phyloP scores from a whole-genome alignment of 257 asterid species.

The Penstemon barbatus region DNA sequence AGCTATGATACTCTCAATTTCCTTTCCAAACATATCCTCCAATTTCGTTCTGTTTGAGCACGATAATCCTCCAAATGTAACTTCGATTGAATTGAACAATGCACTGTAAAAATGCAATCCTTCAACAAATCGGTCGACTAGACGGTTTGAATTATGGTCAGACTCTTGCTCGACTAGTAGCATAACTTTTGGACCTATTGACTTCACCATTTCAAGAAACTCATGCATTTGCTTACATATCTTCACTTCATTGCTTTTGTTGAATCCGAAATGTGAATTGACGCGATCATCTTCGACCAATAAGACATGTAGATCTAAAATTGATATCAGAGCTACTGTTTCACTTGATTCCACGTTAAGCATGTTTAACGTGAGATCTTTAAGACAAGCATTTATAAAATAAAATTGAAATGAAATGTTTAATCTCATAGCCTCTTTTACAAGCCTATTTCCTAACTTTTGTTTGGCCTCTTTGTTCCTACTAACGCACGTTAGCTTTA shows the following conservation, averaged over 20 bases:
- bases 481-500: constrained; percentile 45
- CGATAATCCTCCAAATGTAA: constrained; percentile 32
- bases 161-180: constrained; percentile 57
- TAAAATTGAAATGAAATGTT: constrained; percentile 41
- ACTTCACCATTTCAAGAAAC: constrained; percentile 40
- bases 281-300: constrained; percentile 50
- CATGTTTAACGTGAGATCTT: constrained; percentile 42
- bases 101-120: constrained; percentile 59
- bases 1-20: constrained; percentile 57
- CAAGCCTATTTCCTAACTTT: constrained; percentile 29
- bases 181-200: constrained; percentile 38
- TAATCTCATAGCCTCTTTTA: constrained; percentile 46
- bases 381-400: constrained; percentile 29
- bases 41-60: constrained; percentile 36
- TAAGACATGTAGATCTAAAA: constrained; percentile 43
- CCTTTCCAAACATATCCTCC: constrained; percentile 55
- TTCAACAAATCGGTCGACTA: constrained; percentile 48
- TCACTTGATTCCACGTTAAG: constrained; percentile 39
- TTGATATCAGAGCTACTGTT: constrained; percentile 45
- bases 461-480: constrained; percentile 33
- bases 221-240: constrained; percentile 35
- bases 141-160: constrained; percentile 39
- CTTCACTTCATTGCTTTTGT: constrained; percentile 29
- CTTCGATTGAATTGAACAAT: constrained; percentile 41
- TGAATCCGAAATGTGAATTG: constrained; percentile 32